A percentile compares a stretch with the other conserved stretches of the same genome.
phyloP scores from a whole-genome alignment of 495 filamentous ascomycete genomes.

The Aspergillus kassunensis region DNA sequence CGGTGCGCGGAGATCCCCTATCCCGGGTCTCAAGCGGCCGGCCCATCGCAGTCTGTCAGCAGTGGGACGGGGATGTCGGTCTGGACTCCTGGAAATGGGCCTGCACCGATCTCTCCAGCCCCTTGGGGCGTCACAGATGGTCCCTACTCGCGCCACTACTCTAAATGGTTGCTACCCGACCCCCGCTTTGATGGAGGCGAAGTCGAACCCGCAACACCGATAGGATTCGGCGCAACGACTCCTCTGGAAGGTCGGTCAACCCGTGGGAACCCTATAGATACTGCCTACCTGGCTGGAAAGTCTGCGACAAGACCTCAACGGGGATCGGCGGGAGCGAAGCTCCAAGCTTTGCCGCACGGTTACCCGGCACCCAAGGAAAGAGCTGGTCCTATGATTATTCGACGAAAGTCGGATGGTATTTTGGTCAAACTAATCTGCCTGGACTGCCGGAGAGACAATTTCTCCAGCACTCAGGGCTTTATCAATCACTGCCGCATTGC shows the following conservation, averaged over 20 bases:
- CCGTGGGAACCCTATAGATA: conserved; percentile 64
- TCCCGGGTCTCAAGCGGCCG: conserved; percentile 61
- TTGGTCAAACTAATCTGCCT: conserved; percentile 80
- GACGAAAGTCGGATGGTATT: conserved; percentile 56
- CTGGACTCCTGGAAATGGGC: conserved; percentile 51
- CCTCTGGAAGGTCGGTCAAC: conserved; percentile 62
- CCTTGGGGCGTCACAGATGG: conserved; percentile 89
- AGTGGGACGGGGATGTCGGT: conserved; percentile 67
- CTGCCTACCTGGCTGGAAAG: conserved; percentile 51
- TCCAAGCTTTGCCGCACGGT: conserved; percentile 68
- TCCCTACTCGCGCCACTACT: conserved; percentile 90
- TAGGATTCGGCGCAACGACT: conserved; percentile 29
- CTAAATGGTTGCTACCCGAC: conserved; percentile 89
- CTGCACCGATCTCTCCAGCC: conserved; percentile 60
- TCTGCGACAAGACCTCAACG: conserved; percentile 55
- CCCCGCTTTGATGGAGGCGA: conserved; percentile 73
- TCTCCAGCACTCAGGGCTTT: conserved; percentile 93
- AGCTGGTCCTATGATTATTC: conserved; percentile 56
- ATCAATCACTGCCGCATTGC: conserved; percentile 98
- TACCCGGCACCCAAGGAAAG: conserved; percentile 68
- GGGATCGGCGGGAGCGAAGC: conserved; percentile 54
- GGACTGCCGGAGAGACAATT: conserved; percentile 83
- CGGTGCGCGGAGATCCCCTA: conserved; percentile 89
- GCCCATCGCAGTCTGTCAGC: conserved; percentile 60
- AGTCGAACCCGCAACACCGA: conserved; percentile 31